Evolutionary conservation across 805 yeast genomes (phyloP).

Genomic region (Lipomyces sp.): DNA sequence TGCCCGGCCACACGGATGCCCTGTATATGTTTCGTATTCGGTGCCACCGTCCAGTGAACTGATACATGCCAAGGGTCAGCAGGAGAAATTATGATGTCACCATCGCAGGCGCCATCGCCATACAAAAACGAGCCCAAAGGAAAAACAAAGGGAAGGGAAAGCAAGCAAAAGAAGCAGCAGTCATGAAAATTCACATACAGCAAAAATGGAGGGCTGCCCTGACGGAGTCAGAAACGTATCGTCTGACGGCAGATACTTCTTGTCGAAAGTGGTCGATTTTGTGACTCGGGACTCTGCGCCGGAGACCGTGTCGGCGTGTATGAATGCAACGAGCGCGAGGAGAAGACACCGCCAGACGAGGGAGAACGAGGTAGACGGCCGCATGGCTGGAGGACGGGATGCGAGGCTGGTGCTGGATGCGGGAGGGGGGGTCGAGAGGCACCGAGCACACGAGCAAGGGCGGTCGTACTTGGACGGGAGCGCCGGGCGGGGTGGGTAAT

Average conservation of each 20-base stretch:
- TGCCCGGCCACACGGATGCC: constrained; percentile 29
- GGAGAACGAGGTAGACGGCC: too few relatives aligned
- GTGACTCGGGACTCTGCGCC: too few relatives aligned
- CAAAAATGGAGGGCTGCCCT: constrained; percentile 24
- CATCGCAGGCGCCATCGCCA: too few relatives aligned
- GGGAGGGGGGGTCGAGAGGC: too few relatives aligned
- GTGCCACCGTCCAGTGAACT: constrained; percentile 29
- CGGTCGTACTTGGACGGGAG: too few relatives aligned
- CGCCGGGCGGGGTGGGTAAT: too few relatives aligned
- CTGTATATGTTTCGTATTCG: constrained; percentile 22
- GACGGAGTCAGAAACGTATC: constrained; percentile 22
- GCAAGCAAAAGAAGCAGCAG: not conserved
- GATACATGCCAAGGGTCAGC: not conserved
- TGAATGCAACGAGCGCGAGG: not conserved
- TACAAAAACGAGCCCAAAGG: too few relatives aligned
- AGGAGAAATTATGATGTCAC: too few relatives aligned
- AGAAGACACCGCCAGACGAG: not conserved
- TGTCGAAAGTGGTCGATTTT: constrained; percentile 21
- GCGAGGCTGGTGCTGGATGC: too few relatives aligned
- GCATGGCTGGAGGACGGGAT: too few relatives aligned
- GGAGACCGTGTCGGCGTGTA: constrained; percentile 17
- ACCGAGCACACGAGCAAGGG: too few relatives aligned
- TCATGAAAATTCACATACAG: constrained; percentile 10
- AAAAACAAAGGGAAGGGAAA: not conserved
- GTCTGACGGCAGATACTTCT: constrained; percentile 18